These are phyloP conservation scores for Cyberlindnera meyerae DNA, from an alignment of 805 yeast genomes.

Conservation along the genomic window DNA sequence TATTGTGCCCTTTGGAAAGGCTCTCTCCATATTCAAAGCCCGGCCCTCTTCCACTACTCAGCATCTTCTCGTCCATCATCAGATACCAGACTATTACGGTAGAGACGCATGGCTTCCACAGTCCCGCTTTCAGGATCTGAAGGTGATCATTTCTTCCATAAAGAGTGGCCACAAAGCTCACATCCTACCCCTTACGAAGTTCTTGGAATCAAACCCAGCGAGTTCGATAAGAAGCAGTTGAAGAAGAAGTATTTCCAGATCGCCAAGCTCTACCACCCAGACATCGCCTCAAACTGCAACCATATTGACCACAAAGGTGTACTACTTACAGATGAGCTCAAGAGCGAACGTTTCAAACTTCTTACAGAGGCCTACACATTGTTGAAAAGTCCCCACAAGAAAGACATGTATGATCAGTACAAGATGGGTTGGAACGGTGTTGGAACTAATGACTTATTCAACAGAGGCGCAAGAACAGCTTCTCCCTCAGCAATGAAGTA, in stretches of 20 bases:
- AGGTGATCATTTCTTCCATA: conserved; percentile 14
- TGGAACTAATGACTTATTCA: conserved; percentile 2
- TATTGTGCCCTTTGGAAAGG: too few species aligned
- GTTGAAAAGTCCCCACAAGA: conserved; percentile 40
- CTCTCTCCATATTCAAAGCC: too few species aligned
- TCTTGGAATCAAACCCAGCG: conserved; percentile 37
- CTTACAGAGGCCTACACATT: conserved; percentile 57
- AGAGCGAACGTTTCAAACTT: conserved; percentile 40
- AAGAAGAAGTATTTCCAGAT: conserved; percentile 50
- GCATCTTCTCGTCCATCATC: not conserved
- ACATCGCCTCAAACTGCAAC: conserved; percentile 33
- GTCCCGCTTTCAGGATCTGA: not conserved
- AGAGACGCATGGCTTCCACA: not conserved
- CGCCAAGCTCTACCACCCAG: conserved; percentile 84
- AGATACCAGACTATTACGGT: not conserved
- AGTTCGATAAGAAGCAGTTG: conserved; percentile 35
- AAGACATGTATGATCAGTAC: conserved; percentile 41
- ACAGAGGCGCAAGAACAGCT: conserved; percentile 8
- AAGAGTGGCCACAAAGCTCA: conserved; percentile 52
- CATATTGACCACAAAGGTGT: conserved; percentile 28
- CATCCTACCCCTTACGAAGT: conserved; percentile 71
- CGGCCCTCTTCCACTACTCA: too few species aligned
- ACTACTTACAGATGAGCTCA: conserved; percentile 30
- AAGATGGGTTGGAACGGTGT: conserved; percentile 40
- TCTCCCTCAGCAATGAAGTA: conserved; percentile 26